Base-by-base conservation (phyloP, 768 basidiomycete genomes). In the Baorangia bicolor region DNA sequence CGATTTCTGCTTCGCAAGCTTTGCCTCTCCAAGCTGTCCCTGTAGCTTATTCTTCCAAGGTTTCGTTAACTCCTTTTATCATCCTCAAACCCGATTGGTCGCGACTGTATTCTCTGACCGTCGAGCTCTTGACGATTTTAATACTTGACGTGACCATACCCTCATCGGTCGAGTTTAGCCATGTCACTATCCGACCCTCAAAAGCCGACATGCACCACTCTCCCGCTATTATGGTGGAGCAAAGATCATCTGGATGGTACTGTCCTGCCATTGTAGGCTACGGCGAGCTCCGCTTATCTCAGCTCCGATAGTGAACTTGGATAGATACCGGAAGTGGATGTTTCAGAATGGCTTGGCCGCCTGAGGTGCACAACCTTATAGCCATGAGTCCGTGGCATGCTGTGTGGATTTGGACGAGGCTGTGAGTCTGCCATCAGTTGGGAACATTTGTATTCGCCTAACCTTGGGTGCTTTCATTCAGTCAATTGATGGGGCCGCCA, bases 391-490 rank as follows among this genome's bases (percentile, higher is more conserved):
- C n/a, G 28, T 49, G 37, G 27, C 23, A 28, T 13, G 51, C 11
- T 28, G n/a, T 27, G 48, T 40, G 55, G 2, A 51, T 21, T 12
- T 25, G 30, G 18, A 30, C 30, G 40, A 37, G 44, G 48, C 63
- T 55, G 59, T 62, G 61, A 63, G 56, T 66, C 25, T 40, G 20
- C 35, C 35, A 27, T 46, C 39, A 41, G 39, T 42, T 41, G 53
- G 40, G 41, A 50, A n/a, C 42, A 63, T 63, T 65, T 56, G 64
- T 49, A 57, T 58, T 70, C 47, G 58, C 43, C 33, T 55, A 64
- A 66, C 56, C 51, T 62, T 62, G 42, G n/a, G 47, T 23, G n/a
- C n/a, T n/a, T n/a, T n/a, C n/a, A n/a, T n/a, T 5, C 21, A 20
- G 43, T 40, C 25, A 38, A 43, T 43, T 37, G 48, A 43, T 28